Evolutionary conservation across 2,329 filamentous ascomycete species (phyloP), one percentile per base, ranked within the genome.

Genomic region (Diaporthe capsici): DNA sequence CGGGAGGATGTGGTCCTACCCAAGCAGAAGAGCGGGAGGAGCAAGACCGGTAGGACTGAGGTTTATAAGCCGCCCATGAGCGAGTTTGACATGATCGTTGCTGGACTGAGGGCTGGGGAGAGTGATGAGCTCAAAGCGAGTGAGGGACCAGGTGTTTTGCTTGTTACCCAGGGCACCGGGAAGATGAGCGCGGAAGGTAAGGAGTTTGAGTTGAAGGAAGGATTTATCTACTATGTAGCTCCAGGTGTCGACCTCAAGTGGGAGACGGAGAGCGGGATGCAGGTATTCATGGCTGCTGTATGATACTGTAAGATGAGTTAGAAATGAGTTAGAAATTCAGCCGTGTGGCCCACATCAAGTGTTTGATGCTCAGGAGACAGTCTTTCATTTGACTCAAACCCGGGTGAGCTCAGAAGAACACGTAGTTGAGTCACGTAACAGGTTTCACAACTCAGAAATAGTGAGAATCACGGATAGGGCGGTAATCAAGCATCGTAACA

Each of bases 1-100:
- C 84, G 86, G 4, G 84, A 89, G 3, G 90, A 94, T 73, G 88
- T 91, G 2, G 84, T 90, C 5, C 83, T 95, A 7, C 86, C 86
- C 3, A 83, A 87, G 0, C 82, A 86, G 73, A 82, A 82, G 65
- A 91, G 88, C 74, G 82, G 86, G 0, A 87, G 88, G 76, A 89
- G 91, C 67, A 84, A 85, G 76, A 86, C 88, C 57, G 92, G 92
- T 0, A 92, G 90, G 82, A 94, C 92, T 1, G 86, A 88, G 68
- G 84, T 92, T 2, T 94, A 94, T 80, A 87, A 86, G 13, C 93
- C 93, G 7, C 92, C 92, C 0, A 88, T 94, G 82, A 91, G 90
- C 79, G 94, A 95, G 83, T 95, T 96, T 80, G 90, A 92, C 78
- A 90, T 95, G 84, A 83, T 95, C 15, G 86, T 88, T 65, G 91